phyloP scores from a whole-genome alignment of 1,139 yeast species.

The Blastobotrys petasosporus region DNA sequence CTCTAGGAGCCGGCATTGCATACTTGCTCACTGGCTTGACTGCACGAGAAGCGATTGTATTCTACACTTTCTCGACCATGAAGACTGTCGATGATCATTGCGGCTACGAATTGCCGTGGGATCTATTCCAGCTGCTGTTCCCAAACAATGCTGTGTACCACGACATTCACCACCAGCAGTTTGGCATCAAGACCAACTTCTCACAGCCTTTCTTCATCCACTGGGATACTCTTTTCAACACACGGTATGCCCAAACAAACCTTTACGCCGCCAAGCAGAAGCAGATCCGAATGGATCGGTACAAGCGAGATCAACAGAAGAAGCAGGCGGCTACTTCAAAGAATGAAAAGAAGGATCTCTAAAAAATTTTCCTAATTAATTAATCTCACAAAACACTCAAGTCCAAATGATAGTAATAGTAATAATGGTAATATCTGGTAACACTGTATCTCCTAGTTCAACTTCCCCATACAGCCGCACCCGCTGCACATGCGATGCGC shows the following conservation, averaged over 20 bases:
- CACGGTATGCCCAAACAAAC: slow-evolving; percentile 55
- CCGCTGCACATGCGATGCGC: too few relatives aligned
- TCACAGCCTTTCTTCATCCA: slow-evolving; percentile 96
- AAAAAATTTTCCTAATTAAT: too few relatives aligned
- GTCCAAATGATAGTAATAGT: too few relatives aligned
- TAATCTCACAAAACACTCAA: too few relatives aligned
- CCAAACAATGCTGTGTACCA: slow-evolving; percentile 95
- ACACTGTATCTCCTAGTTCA: too few relatives aligned
- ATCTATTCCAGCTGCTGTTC: slow-evolving; percentile 79
- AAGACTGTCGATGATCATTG: slow-evolving; percentile 98
- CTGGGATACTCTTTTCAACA: slow-evolving; percentile 74
- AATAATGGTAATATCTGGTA: too few relatives aligned
- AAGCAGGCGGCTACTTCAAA: neutral
- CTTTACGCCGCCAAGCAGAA: slow-evolving; percentile 32
- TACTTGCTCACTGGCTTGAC: slow-evolving; percentile 55
- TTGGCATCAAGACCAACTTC: slow-evolving; percentile 89
- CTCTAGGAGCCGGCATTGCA: slow-evolving; percentile 87
- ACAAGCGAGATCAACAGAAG: slow-evolving; percentile 10
- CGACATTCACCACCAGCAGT: slow-evolving; percentile 94
- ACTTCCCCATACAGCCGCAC: too few relatives aligned
- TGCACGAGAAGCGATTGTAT: slow-evolving; percentile 66
- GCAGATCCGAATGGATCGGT: slow-evolving; percentile 27
- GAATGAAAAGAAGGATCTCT: too few relatives aligned
- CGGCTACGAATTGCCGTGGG: slow-evolving; percentile 88
- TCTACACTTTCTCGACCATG: slow-evolving; percentile 83